These are phyloP conservation scores for Centaurea solstitialis DNA, from an alignment of 129 eudicot species.

Conservation along the genomic window DNA sequence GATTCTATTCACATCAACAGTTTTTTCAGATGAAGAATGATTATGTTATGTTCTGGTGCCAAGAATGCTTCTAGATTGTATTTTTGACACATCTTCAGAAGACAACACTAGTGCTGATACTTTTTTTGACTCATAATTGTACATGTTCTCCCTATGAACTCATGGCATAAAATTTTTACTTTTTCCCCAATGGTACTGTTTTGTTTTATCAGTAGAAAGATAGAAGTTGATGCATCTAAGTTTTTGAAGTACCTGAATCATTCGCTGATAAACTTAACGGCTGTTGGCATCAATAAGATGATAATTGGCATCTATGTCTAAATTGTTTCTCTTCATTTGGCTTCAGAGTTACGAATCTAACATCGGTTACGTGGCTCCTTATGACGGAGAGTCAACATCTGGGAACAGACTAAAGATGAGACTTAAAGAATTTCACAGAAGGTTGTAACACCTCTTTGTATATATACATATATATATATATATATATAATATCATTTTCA, in stretches of 20 bases:
- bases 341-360: conserved; percentile 67
- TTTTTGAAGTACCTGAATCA: neutral
- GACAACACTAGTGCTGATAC: neutral
- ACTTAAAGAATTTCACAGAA: conserved; percentile 87
- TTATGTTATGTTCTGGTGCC: neutral
- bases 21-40: neutral
- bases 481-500: neutral
- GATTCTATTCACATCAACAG: neutral
- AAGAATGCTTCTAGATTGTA: neutral
- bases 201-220: neutral
- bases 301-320: neutral
- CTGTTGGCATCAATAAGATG: neutral
- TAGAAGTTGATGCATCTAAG: neutral
- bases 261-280: neutral
- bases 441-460: conserved; percentile 36
- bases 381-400: conserved; percentile 72
- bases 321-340: conserved; percentile 11
- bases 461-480: too few species aligned
- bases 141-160: neutral
- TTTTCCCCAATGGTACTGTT: neutral
- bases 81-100: neutral
- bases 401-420: conserved; percentile 90
- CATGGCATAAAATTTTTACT: neutral
- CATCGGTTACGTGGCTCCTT: conserved; percentile 75
- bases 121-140: neutral